Conservation (phyloP, 2,329 filamentous ascomycete species). For the Geosmithia flava region DNA sequence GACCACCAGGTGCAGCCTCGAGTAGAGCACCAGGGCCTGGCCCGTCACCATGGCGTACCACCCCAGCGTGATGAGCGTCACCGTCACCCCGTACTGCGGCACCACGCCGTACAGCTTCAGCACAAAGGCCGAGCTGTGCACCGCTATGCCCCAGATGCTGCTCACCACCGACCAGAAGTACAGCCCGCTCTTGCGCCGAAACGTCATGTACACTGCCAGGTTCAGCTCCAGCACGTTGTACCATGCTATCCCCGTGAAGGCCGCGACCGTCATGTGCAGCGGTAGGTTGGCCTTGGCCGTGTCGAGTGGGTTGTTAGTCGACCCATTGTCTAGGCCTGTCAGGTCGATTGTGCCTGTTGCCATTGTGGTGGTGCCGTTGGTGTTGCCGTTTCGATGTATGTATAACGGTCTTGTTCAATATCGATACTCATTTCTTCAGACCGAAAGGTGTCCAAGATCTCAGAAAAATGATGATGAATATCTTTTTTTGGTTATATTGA, state of each 20-base stretch:
- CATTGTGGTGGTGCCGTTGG: background rate
- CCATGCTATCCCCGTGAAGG: slow-evolving; percentile 12
- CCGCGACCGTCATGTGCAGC: slow-evolving; percentile 20
- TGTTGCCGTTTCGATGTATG: background rate
- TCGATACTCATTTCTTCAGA: background rate
- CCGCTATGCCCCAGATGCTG: slow-evolving; percentile 17
- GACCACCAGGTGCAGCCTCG: slow-evolving; percentile 43
- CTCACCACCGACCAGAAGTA: slow-evolving; percentile 24
- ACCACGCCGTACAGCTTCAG: slow-evolving; percentile 20
- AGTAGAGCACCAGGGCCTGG: slow-evolving; percentile 46
- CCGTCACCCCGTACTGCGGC: slow-evolving; percentile 2
- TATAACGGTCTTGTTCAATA: background rate
- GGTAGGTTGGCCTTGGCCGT: slow-evolving; percentile 5
- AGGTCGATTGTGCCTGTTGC: background rate
- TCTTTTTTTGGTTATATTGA: too few species aligned
- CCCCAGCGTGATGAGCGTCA: slow-evolving; percentile 2
- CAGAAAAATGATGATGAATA: too few species aligned
- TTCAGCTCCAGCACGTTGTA: slow-evolving; percentile 21
- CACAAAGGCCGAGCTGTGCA: slow-evolving; percentile 26
- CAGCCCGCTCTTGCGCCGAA: slow-evolving; percentile 16
- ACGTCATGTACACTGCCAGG: slow-evolving; percentile 16
- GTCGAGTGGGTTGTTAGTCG: background rate
- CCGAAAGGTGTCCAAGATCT: background rate
- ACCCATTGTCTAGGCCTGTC: background rate
- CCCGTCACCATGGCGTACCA: slow-evolving; percentile 38